phyloP scores from a whole-genome alignment of 169 alveolate genomes.

The Plasmodium gaboni region DNA sequence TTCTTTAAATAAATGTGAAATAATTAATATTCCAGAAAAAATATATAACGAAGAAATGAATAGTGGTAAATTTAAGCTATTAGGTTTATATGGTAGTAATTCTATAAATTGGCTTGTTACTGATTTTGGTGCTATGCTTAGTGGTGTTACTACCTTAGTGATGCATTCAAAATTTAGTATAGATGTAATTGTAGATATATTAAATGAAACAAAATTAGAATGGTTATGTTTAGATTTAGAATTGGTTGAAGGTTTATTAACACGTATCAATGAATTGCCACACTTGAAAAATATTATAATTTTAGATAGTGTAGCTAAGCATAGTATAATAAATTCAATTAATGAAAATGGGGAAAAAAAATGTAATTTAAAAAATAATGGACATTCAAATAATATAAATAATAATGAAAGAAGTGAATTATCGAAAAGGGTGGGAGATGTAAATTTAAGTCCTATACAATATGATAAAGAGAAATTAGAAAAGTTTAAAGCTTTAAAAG shows the following conservation, averaged over 20 bases:
- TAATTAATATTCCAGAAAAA: conserved; percentile 31
- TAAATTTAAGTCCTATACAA: no score
- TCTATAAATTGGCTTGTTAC: conserved; percentile 47
- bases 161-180: conserved; percentile 70
- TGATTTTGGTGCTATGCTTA: conserved; percentile 24
- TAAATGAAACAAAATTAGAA: conserved; percentile 35
- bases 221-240: conserved; percentile 53
- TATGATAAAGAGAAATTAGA: neutral
- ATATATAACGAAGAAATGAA: conserved; percentile 24
- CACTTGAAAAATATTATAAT: conserved; percentile 36
- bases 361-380: no score
- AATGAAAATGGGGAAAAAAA: no score
- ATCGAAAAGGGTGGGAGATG: neutral
- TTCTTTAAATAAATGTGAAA: conserved; percentile 9
- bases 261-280: conserved; percentile 4
- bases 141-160: conserved; percentile 32
- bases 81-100: conserved; percentile 54
- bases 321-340: neutral
- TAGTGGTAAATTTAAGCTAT: conserved; percentile 7
- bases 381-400: neutral
- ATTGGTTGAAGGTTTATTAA: neutral
- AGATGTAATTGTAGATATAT: conserved; percentile 32
- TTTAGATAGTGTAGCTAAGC: conserved; percentile 3
- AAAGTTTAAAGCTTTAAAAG: neutral
- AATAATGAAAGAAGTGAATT: neutral